These are phyloP conservation scores for Chaetomiaceae sp. DNA, from an alignment of 2,329 filamentous ascomycete species.

Conservation along the genomic window DNA sequence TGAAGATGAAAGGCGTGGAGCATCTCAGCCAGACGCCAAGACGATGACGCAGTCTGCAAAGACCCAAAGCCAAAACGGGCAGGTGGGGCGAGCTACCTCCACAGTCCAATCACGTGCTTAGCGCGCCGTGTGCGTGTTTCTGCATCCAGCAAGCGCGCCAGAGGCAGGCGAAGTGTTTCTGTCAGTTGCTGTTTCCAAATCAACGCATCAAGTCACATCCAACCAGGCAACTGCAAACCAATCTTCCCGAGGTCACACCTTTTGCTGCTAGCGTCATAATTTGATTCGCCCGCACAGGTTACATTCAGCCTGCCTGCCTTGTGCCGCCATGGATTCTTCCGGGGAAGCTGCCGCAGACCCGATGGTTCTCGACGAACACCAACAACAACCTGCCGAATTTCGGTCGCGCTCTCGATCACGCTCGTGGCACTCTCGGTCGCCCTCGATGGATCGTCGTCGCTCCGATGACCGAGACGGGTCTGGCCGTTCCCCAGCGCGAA, in stretches of 20 bases:
- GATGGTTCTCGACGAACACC: slow-evolving; percentile 16
- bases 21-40: slow-evolving; percentile 1
- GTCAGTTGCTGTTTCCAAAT: neutral
- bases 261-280: no score
- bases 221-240: no score
- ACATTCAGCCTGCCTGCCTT: no score
- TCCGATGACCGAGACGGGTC: slow-evolving; percentile 22
- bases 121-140: slow-evolving; percentile 9
- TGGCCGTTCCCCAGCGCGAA: slow-evolving; percentile 33
- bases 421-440: slow-evolving; percentile 28
- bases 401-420: slow-evolving; percentile 21
- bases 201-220: no score
- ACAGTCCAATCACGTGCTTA: slow-evolving; percentile 7
- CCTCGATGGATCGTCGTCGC: slow-evolving; percentile 23
- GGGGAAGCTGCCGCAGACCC: slow-evolving; percentile 19
- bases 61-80: neutral
- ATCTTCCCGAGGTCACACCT: no score
- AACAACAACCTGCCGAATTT: slow-evolving; percentile 16
- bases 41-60: slow-evolving; percentile 15
- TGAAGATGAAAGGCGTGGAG: no score
- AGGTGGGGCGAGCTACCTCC: neutral
- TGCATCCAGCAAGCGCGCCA: slow-evolving; percentile 6
- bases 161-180: neutral
- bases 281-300: slow-evolving; percentile 4
- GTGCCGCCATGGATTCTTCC: slow-evolving; percentile 20